Base-by-base conservation (phyloP, 768 basidiomycete species). In the Phaeolepiota aurea region DNA sequence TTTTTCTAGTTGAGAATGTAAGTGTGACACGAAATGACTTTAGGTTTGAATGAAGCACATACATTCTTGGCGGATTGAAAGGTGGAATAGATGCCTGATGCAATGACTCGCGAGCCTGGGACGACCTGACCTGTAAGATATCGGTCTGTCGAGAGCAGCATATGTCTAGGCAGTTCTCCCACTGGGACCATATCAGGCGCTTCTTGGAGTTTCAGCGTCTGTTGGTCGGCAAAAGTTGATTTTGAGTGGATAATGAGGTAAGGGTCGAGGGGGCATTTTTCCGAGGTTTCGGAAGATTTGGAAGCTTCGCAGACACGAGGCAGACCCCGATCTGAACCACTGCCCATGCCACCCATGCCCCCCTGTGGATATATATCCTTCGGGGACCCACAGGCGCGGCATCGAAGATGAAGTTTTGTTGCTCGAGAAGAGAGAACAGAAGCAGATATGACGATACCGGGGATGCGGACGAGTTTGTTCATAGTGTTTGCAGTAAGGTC, bases 141-240 rank as follows among this genome's bases (percentile, higher is more conserved):
- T 58, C 94, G 71, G 58, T 99, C 96, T 3, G 79, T 80, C 20
- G 88, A 93, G 18, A 99, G 68, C 38, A 94, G 72, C 74, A 99
- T 91, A 56, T 98, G 96, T 37, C 93, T 66, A 5, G 96, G 96
- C 31, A 99, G 69, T 56, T 99, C 96, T 72, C 96, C 96, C 18
- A 98, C 93, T 0, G 96, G 96, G 1, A 99, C 96, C 90, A 97
- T 96, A 59, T 99, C 96, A 0, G 96, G 96, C 13, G 94, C 93
- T 61, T 99, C 96, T 61, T 99, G 96, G 10, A 99, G 75, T 58
- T 99, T 99, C 51, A 99, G 72, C 9, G 79, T 87, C 62, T 99
- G 96, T 50, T 96, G 92, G 56, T 99, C 96, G 5, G 92, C 84
- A 55, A 98, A 99, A 4, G 77, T 71, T 21, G 90, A 98, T 62